A percentile compares a stretch with the other conserved stretches of the same genome.
Conservation (phyloP, 1,284 basidiomycete genomes). For the Marasmius tenuissimus region DNA sequence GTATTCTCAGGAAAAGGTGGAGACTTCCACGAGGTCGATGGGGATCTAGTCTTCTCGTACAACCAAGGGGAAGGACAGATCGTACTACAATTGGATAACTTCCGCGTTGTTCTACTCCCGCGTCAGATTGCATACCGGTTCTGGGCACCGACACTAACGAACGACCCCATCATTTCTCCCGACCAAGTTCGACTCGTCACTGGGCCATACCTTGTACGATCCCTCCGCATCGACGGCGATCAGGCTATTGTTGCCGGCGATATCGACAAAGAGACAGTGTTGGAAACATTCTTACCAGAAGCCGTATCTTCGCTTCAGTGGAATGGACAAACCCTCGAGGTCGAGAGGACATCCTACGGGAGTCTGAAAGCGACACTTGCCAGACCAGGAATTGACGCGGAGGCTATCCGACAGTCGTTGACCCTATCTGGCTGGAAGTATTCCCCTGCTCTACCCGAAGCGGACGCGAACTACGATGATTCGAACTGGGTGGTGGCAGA, state of each 20-base stretch:
- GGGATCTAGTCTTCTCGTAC: constrained; percentile 5
- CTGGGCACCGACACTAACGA: constrained; percentile 12
- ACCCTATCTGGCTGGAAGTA: constrained; percentile 45
- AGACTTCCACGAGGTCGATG: not conserved
- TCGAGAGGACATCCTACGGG: constrained; percentile 1
- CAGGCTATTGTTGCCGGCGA: constrained; percentile 1
- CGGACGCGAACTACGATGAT: constrained; percentile 38
- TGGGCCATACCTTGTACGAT: constrained; percentile 10
- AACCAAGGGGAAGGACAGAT: not conserved
- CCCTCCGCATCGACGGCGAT: not conserved
- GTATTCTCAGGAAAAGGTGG: not conserved
- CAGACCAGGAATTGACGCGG: constrained; percentile 8
- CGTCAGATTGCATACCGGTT: constrained; percentile 5
- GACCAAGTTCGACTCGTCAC: constrained; percentile 4
- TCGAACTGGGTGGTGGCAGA: constrained; percentile 43
- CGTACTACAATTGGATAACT: constrained; percentile 12
- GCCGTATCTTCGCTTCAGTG: not conserved
- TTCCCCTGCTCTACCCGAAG: constrained; percentile 50
- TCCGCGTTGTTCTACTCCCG: constrained; percentile 15
- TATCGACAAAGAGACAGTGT: not conserved
- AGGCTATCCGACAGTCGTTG: constrained; percentile 21
- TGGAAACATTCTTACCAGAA: constrained; percentile 2
- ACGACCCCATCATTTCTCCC: not conserved
- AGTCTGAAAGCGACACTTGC: constrained; percentile 3
- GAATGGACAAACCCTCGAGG: not conserved